These are phyloP conservation scores for Ceriops tagal DNA, from an alignment of 345 rosid genomes.

Conservation along the genomic window DNA sequence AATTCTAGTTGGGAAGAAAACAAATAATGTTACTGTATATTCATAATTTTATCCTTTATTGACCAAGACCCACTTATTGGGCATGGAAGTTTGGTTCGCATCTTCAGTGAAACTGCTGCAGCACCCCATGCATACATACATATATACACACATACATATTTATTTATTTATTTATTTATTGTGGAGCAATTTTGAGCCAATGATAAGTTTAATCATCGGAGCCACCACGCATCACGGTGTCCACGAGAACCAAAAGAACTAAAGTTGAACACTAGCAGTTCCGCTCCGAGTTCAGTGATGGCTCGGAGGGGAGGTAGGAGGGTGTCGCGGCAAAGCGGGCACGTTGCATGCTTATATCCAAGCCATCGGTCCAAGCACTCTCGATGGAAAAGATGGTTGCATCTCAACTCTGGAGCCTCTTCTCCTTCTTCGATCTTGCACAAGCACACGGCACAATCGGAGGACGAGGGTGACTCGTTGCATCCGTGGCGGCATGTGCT, in stretches of 20 bases:
- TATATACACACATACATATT: too few species aligned
- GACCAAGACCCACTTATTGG: too few species aligned
- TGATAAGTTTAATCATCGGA: slow-evolving; percentile 4
- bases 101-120: background rate
- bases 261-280: slow-evolving; percentile 9
- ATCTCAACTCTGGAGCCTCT: slow-evolving; percentile 22
- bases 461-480: too few species aligned
- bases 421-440: slow-evolving; percentile 12
- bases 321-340: slow-evolving; percentile 24
- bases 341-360: background rate
- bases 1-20: too few species aligned
- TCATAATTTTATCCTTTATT: too few species aligned
- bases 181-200: too few species aligned
- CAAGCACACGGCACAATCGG: slow-evolving; percentile 14
- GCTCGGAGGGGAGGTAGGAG: background rate
- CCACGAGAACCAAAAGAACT: background rate
- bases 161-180: too few species aligned
- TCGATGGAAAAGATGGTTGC: slow-evolving; percentile 23
- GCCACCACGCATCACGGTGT: slow-evolving; percentile 19
- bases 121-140: too few species aligned
- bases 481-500: background rate
- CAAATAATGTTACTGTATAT: too few species aligned
- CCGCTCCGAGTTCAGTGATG: background rate
- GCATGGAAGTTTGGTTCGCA: too few species aligned
- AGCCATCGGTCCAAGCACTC: slow-evolving; percentile 21